Percentiles rank a stretch among this genome's conserved stretches.
Evolutionary conservation across 768 basidiomycete species (phyloP).

Genomic region (Psilocybe cubensis): DNA sequence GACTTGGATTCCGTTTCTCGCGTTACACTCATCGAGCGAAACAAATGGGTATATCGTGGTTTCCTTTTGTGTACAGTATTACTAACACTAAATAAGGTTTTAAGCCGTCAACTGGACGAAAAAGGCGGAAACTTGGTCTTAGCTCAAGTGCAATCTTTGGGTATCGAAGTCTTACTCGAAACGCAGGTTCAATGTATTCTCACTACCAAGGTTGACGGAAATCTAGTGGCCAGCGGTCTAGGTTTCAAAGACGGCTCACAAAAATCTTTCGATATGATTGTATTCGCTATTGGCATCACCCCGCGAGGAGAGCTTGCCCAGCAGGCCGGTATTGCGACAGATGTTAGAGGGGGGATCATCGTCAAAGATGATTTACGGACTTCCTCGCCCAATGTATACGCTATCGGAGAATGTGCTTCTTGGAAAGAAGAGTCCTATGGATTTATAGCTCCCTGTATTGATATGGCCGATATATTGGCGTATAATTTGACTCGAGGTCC

Average conservation of each 20-base stretch:
- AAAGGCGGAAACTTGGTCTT: slow-evolving; percentile 27
- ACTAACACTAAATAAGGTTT: slow-evolving; percentile 8
- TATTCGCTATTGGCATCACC: slow-evolving; percentile 72
- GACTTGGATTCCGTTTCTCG: slow-evolving; percentile 45
- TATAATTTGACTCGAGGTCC: slow-evolving; percentile 70
- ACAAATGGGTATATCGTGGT: slow-evolving; percentile 13
- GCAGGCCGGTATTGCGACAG: slow-evolving; percentile 52
- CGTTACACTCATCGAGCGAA: slow-evolving; percentile 22
- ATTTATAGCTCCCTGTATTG: slow-evolving; percentile 74
- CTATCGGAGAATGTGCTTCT: slow-evolving; percentile 77
- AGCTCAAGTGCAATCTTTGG: slow-evolving; percentile 40
- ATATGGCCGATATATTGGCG: slow-evolving; percentile 77
- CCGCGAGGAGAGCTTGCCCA: slow-evolving; percentile 72
- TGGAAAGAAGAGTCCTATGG: slow-evolving; percentile 75
- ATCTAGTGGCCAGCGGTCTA: slow-evolving; percentile 47
- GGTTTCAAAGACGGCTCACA: slow-evolving; percentile 49
- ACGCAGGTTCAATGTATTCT: slow-evolving; percentile 36
- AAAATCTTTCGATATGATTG: slow-evolving; percentile 55
- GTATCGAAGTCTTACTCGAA: slow-evolving; percentile 55
- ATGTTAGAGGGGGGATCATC: slow-evolving; percentile 55
- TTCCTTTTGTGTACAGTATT: slow-evolving; percentile 1
- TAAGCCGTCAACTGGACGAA: slow-evolving; percentile 30
- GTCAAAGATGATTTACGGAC: slow-evolving; percentile 63
- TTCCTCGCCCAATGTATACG: slow-evolving; percentile 61
- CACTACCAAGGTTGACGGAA: slow-evolving; percentile 24